Evolutionary conservation across 305 asterid species (phyloP).

Genomic region (Fraxinus sp.): DNA sequence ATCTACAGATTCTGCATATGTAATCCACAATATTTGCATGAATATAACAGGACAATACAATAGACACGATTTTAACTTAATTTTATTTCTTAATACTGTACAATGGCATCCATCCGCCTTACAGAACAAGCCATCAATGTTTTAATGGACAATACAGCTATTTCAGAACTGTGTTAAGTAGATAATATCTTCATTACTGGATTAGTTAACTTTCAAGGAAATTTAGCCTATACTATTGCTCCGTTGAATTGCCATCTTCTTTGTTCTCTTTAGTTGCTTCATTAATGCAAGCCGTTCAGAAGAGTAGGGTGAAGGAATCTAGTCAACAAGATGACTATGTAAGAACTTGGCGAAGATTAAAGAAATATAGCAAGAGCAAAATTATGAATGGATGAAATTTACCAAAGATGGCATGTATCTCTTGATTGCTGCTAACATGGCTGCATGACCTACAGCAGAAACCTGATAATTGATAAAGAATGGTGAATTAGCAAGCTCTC

Average conservation of each 20-base stretch:
- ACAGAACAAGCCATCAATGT: neutral
- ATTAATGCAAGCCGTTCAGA: constrained; percentile 56
- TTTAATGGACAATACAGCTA: neutral
- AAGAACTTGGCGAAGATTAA: constrained; percentile 5
- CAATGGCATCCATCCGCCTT: neutral
- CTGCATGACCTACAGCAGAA: constrained; percentile 86
- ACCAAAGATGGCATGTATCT: constrained; percentile 69
- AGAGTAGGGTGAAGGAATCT: constrained; percentile 82
- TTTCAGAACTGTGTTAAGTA: neutral
- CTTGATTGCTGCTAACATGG: constrained; percentile 75
- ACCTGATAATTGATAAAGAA: constrained; percentile 40
- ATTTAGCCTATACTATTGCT: constrained; percentile 22
- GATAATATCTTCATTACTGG: neutral
- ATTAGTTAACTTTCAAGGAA: constrained; percentile 17
- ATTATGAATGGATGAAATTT: neutral
- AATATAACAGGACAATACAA: neutral
- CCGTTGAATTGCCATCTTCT: constrained; percentile 50
- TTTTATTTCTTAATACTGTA: neutral
- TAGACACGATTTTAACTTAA: neutral
- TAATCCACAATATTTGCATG: neutral
- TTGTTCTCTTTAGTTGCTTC: constrained; percentile 67
- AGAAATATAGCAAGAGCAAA: neutral
- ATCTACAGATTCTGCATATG: neutral
- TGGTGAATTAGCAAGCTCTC: neutral
- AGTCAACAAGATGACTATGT: constrained; percentile 19